Evolutionary conservation across 2,329 filamentous ascomycete species (phyloP), one percentile per base, ranked within the genome.

Genomic region (Penicillium paneum): DNA sequence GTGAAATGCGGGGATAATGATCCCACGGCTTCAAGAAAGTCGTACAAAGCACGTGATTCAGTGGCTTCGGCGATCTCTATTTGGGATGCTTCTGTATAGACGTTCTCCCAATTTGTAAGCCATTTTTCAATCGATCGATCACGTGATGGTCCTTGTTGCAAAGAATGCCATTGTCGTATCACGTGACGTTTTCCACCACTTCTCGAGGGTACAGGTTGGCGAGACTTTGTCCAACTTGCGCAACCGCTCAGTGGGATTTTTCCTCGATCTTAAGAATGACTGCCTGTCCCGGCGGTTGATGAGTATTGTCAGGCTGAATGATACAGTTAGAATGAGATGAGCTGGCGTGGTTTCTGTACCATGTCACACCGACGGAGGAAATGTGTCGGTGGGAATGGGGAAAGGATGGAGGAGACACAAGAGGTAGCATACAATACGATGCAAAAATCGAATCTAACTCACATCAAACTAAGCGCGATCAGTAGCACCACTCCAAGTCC

Each of bases 201-300:
- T n/a, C n/a, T 72, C 71, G 15, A 74, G 60, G 5, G 65, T 72
- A 13, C 71, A 67, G 13, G 62, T 69, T 6, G 71, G 71, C 38
- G 69, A 71, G 5, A 72, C 69, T 15, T 65, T 67, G 40, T 74
- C 71, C 15, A 74, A 57, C 53, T 64, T 71, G 49, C 67, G 67
- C 54, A 74, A 54, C 17, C 70, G 67, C 40, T 72, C 67, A 32
- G 57, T 52, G 1, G 66, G 62, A 28, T 60, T 60, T 34, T 68
- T 67, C 44, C 57, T 65, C 34, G 52, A 49, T 15, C 40, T 54
- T 44, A 63, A 62, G 35, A 59, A 59, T 31, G 58, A 52, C 40
- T 54, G 51, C 40, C 59, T 60, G 53, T 68, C 62, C 35, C 67
- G 67, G 11, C 71, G 69, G 53, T 71, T 72, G 56, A 71, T 52